Evolutionary conservation across 2,329 filamentous ascomycete species (phyloP).

Genomic region (Microthyrium microscopicum): DNA sequence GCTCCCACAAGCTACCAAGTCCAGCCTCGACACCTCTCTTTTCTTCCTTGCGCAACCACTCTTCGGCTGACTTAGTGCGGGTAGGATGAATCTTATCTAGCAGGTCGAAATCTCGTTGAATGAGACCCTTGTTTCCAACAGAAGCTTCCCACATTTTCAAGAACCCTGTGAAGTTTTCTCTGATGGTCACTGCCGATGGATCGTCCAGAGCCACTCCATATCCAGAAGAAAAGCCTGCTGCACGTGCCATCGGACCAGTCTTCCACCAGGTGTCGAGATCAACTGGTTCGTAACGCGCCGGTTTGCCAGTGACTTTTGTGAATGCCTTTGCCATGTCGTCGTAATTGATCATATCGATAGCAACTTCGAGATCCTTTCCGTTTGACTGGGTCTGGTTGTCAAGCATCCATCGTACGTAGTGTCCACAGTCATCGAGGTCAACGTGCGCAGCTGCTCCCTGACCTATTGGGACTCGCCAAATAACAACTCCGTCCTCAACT

Average conservation of each 20-base stretch:
- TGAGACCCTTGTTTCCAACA: constrained; percentile 24
- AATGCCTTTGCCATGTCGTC: constrained; percentile 17
- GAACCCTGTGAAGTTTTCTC: constrained; percentile 34
- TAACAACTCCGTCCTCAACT: constrained; percentile 13
- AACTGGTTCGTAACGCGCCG: constrained; percentile 14
- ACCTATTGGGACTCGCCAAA: constrained; percentile 14
- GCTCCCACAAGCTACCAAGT: constrained; percentile 18
- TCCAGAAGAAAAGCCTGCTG: constrained; percentile 26
- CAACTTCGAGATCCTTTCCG: constrained; percentile 15
- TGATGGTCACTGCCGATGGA: constrained; percentile 22
- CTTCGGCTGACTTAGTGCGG: constrained; percentile 30
- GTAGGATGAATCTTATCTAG: constrained; percentile 35
- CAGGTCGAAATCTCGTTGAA: constrained; percentile 30
- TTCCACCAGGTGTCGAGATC: constrained; percentile 20
- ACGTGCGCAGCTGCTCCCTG: constrained; percentile 14
- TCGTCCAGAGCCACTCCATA: constrained; percentile 20
- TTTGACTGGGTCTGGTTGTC: constrained; percentile 12
- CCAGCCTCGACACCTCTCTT: constrained; percentile 16
- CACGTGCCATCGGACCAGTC: constrained; percentile 25
- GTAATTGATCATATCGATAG: constrained; percentile 15
- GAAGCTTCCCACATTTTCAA: constrained; percentile 31
- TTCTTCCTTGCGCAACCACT: constrained; percentile 30
- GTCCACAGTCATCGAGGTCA: constrained; percentile 15
- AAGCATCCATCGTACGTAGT: constrained; percentile 16
- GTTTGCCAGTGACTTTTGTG: constrained; percentile 17